Evolutionary conservation across 1,284 basidiomycete species (phyloP).

Genomic region (Prillingera fragicola): DNA sequence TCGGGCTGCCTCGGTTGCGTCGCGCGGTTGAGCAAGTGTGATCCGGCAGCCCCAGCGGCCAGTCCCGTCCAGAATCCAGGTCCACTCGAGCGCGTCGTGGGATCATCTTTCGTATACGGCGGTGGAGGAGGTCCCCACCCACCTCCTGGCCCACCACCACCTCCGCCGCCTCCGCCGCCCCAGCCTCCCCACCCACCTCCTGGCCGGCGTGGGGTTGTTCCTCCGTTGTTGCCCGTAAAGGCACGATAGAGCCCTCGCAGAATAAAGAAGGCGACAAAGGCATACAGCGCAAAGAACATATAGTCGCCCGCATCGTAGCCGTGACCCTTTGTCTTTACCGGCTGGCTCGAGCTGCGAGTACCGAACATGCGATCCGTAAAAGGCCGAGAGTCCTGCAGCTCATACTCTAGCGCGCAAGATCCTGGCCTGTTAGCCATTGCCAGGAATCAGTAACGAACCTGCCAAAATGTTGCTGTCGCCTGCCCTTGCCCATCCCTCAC

Average conservation of each 20-base stretch:
- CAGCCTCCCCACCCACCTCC: constrained; percentile 8
- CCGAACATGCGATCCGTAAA: not conserved
- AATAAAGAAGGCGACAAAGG: not conserved
- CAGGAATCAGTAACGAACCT: constrained; percentile 52
- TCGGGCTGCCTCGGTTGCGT: not conserved
- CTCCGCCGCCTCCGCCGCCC: constrained; percentile 30
- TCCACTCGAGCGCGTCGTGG: constrained; percentile 44
- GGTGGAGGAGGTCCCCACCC: constrained; percentile 59
- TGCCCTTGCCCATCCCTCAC: constrained; percentile 77
- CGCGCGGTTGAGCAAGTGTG: constrained; percentile 48
- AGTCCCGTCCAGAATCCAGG: constrained; percentile 80
- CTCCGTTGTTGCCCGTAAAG: not conserved
- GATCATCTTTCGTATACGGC: constrained; percentile 59
- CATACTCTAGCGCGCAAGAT: constrained; percentile 75
- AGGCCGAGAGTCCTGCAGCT: constrained; percentile 52
- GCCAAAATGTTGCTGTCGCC: constrained; percentile 79
- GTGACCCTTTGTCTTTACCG: not conserved
- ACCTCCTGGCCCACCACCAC: constrained; percentile 52
- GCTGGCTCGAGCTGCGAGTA: not conserved
- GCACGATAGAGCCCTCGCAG: not conserved
- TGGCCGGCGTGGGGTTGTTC: not conserved
- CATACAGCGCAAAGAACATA: not conserved
- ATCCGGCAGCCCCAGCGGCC: constrained; percentile 61
- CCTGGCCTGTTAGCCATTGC: constrained; percentile 50
- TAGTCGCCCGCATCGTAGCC: not conserved